Evolutionary conservation across 2,329 filamentous ascomycete species (phyloP).

Genomic region (Penicillium griseofulvum): DNA sequence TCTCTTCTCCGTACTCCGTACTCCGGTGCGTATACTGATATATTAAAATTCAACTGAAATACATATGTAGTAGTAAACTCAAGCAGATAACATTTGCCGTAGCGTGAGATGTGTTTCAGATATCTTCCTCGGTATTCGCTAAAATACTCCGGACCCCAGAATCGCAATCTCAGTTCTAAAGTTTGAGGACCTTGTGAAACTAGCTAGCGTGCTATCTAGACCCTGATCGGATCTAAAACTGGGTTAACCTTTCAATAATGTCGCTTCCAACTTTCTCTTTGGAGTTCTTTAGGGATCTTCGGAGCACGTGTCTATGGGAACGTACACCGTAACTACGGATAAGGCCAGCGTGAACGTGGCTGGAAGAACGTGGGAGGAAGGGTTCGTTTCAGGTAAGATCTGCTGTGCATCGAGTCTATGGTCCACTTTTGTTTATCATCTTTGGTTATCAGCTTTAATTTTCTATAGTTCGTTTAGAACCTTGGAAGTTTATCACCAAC

Average conservation of each 20-base stretch:
- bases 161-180: constrained; percentile 3
- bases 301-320: background rate
- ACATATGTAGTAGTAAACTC: too few species aligned
- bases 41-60: too few species aligned
- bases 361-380: constrained; percentile 6
- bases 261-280: background rate
- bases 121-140: constrained; percentile 9
- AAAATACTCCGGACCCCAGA: constrained; percentile 11
- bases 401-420: constrained; percentile 9
- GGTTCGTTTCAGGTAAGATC: constrained; percentile 18
- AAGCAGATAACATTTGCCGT: background rate
- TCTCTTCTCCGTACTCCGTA: too few species aligned
- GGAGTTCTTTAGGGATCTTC: background rate
- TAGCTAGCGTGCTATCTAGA: constrained; percentile 3
- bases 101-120: constrained; percentile 5
- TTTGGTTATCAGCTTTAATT: background rate
- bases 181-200: background rate
- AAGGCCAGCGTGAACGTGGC: constrained; percentile 3
- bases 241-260: background rate
- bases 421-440: background rate
- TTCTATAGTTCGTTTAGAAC: background rate
- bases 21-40: too few species aligned
- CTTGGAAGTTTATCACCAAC: background rate
- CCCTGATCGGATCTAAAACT: background rate
- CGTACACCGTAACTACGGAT: background rate